These are phyloP conservation scores for Castanea sativa DNA, from an alignment of 306 rosid genomes.

Conservation along the genomic window DNA sequence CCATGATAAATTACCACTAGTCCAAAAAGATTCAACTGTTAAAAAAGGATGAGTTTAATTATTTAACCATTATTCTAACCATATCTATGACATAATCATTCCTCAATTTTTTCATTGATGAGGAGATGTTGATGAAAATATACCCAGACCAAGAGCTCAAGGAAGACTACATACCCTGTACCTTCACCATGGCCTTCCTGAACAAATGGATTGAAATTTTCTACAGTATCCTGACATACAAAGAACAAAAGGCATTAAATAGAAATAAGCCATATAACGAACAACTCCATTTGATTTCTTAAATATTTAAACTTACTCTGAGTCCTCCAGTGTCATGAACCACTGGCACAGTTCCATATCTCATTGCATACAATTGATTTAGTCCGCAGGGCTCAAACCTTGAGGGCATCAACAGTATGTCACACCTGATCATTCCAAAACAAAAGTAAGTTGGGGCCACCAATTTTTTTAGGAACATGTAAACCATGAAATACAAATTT, in stretches of 20 bases:
- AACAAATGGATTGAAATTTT: conserved; percentile 62
- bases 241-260: conserved; percentile 16
- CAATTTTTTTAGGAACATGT: conserved; percentile 1
- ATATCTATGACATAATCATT: background rate
- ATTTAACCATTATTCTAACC: too few relatives aligned
- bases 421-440: conserved; percentile 59
- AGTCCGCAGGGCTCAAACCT: conserved; percentile 90
- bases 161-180: conserved; percentile 60
- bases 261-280: conserved; percentile 10
- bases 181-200: conserved; percentile 52
- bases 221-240: conserved; percentile 69
- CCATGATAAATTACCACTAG: too few relatives aligned
- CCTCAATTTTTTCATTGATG: background rate
- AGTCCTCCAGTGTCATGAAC: conserved; percentile 96
- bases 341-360: conserved; percentile 91
- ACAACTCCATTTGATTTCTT: conserved; percentile 7
- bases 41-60: too few relatives aligned
- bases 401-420: conserved; percentile 87
- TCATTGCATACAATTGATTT: conserved; percentile 88
- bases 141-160: conserved; percentile 5
- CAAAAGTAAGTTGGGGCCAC: conserved; percentile 26
- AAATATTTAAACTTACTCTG: conserved; percentile 56
- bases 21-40: too few relatives aligned
- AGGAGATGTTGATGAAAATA: conserved; percentile 5
- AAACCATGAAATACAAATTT: conserved; percentile 10